phyloP scores from a whole-genome alignment of 176 grass and related monocot genomes.

The Pharus latifolius region DNA sequence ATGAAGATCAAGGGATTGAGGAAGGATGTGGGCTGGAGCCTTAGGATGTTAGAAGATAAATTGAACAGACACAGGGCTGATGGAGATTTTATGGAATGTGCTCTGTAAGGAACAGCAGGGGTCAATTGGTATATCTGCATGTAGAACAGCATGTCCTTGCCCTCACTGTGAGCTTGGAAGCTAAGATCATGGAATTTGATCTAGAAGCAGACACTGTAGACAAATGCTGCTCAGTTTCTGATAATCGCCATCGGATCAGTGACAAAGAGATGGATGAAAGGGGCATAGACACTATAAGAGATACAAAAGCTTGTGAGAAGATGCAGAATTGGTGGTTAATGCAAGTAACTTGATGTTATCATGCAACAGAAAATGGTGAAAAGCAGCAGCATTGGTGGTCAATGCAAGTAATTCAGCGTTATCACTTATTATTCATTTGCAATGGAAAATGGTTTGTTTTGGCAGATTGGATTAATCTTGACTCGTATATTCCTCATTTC shows the following conservation, averaged over 20 bases:
- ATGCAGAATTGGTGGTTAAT: neutral
- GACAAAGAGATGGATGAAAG: neutral
- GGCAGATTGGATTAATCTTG: too few species aligned
- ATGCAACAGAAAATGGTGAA: neutral
- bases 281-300: neutral
- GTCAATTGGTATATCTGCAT: neutral
- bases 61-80: neutral
- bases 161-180: neutral
- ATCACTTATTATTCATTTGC: too few species aligned
- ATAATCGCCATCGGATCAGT: neutral
- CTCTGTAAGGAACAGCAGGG: neutral
- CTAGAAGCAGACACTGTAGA: neutral
- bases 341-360: neutral
- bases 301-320: neutral
- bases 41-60: slow-evolving; percentile 26
- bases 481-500: neutral
- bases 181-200: neutral
- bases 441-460: too few species aligned
- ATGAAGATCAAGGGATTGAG: slow-evolving; percentile 42
- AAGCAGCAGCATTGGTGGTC: too few species aligned
- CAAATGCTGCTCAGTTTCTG: neutral
- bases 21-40: slow-evolving; percentile 67
- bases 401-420: too few species aligned
- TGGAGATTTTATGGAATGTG: slow-evolving; percentile 4
- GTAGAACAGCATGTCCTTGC: neutral